Conservation (phyloP, 495 filamentous ascomycete genomes). For the Aspergillus conjunctus region DNA sequence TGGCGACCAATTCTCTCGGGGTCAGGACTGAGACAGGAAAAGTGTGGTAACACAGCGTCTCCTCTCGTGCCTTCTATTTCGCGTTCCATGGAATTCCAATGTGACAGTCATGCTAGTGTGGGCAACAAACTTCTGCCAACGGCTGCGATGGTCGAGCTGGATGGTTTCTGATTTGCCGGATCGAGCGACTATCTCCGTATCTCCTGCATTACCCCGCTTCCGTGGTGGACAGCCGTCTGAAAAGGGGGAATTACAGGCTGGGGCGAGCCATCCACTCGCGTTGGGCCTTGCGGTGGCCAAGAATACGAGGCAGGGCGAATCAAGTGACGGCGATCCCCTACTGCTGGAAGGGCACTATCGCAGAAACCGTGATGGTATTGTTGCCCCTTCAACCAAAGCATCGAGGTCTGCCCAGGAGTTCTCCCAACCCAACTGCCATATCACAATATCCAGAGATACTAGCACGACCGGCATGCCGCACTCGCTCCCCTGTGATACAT, state of each 20-base stretch:
- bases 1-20: too few relatives aligned
- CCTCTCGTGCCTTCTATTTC: too few relatives aligned
- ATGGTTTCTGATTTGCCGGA: background rate
- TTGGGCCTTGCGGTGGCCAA: background rate
- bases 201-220: background rate
- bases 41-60: too few relatives aligned
- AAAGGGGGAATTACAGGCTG: background rate
- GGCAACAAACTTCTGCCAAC: background rate
- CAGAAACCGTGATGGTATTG: too few relatives aligned
- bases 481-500: constrained; percentile 16
- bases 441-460: background rate
- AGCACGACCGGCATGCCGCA: constrained; percentile 11
- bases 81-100: too few relatives aligned
- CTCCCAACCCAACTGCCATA: too few relatives aligned
- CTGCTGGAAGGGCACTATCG: too few relatives aligned
- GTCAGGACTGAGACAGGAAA: too few relatives aligned
- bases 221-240: background rate
- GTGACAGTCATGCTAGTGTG: background rate
- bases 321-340: too few relatives aligned
- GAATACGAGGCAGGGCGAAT: background rate
- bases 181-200: background rate
- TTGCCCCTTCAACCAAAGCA: too few relatives aligned
- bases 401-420: too few relatives aligned
- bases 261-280: background rate
- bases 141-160: background rate